Percentiles rank a stretch among this genome's conserved stretches.
phyloP scores from a whole-genome alignment of 1,284 basidiomycete genomes.

The Mycena citricolor region DNA sequence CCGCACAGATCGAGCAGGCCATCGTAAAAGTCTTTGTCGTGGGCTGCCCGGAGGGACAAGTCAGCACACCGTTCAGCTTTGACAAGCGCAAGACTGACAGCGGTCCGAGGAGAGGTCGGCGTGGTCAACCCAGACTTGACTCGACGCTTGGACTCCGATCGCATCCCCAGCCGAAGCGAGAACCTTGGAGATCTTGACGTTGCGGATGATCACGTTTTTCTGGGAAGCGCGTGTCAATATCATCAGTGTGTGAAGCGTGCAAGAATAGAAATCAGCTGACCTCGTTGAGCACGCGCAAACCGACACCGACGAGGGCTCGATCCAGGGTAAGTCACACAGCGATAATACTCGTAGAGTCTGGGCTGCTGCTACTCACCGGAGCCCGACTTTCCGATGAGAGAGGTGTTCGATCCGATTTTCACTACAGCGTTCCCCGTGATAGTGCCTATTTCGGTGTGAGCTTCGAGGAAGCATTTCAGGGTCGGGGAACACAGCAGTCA shows the following conservation, averaged over 20 bases:
- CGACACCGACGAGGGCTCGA: slow-evolving; percentile 12
- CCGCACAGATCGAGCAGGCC: slow-evolving; percentile 13
- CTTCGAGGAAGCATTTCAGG: background rate
- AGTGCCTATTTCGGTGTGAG: slow-evolving; percentile 28
- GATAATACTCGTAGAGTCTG: background rate
- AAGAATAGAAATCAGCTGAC: slow-evolving; percentile 2
- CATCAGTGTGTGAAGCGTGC: slow-evolving; percentile 25
- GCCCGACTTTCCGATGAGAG: slow-evolving; percentile 35
- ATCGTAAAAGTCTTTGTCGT: too few species aligned
- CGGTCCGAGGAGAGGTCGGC: slow-evolving; percentile 43
- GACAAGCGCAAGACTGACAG: background rate
- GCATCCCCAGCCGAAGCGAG: slow-evolving; percentile 42
- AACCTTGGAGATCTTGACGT: slow-evolving; percentile 49
- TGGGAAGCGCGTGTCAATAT: slow-evolving; percentile 1
- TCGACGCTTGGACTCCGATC: too few species aligned
- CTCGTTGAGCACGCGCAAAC: slow-evolving; percentile 31
- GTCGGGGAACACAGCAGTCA: slow-evolving; percentile 1
- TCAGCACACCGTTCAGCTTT: background rate
- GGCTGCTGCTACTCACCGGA: slow-evolving; percentile 6
- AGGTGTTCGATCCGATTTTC: slow-evolving; percentile 44
- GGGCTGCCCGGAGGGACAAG: slow-evolving; percentile 22
- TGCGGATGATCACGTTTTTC: slow-evolving; percentile 49
- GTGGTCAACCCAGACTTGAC: slow-evolving; percentile 47
- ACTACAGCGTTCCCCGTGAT: slow-evolving; percentile 42
- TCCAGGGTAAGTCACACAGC: background rate